A percentile compares a stretch with the other conserved stretches of the same genome.
Evolutionary conservation across 306 rosid species (phyloP).

Genomic region (Rubus parviflorus): DNA sequence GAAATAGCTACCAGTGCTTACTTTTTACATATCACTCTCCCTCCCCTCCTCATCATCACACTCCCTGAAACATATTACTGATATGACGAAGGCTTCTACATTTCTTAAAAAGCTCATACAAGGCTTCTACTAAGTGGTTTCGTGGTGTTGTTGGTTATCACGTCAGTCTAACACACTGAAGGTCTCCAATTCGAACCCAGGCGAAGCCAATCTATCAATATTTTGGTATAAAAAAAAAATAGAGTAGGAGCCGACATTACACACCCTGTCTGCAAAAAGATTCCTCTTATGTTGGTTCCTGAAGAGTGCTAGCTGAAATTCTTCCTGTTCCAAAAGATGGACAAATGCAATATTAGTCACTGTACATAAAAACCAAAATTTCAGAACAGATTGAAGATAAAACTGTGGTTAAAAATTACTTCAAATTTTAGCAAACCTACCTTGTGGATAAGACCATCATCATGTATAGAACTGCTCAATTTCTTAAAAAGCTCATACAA

Average conservation of each 20-base stretch:
- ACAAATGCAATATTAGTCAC: not conserved
- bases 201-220: constrained; percentile 9
- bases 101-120: too few relatives aligned
- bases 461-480: constrained; percentile 74
- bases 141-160: constrained; percentile 84
- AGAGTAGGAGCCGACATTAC: constrained; percentile 23
- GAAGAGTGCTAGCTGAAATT: constrained; percentile 90
- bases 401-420: not conserved
- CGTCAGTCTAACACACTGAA: constrained; percentile 93
- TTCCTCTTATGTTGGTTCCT: constrained; percentile 55
- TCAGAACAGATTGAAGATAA: constrained; percentile 1
- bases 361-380: not conserved
- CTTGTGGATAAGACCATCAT: constrained; percentile 83
- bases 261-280: constrained; percentile 84
- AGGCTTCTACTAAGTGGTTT: too few relatives aligned
- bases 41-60: not conserved
- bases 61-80: not conserved
- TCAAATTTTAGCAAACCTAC: constrained; percentile 36
- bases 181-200: constrained; percentile 34
- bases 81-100: too few relatives aligned
- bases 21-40: not conserved
- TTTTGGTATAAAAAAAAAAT: too few relatives aligned
- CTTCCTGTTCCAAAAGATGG: constrained; percentile 56
- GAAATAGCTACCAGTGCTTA: not conserved
- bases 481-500: constrained; percentile 72